Base-by-base conservation (phyloP, 441 rosid genomes). In the Isatis lusitanica region DNA sequence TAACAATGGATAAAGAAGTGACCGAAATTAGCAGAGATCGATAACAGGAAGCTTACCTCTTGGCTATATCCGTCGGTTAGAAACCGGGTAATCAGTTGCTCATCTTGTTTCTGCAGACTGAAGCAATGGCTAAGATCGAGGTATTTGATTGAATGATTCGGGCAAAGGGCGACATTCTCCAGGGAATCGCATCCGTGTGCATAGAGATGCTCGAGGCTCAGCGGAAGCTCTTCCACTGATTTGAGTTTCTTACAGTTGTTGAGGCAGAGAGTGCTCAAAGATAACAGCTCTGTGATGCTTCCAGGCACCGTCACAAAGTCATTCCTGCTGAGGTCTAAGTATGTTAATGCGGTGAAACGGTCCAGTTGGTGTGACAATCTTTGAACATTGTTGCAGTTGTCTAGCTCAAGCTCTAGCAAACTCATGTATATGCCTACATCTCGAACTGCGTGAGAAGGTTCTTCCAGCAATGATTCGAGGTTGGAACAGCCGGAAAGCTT, bases 201-300 rank as follows among this genome's bases (percentile, higher is more conserved):
- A n/a, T 38, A 69, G 26, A 83, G 52, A n/a, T 43, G 8, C 15
- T 42, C 0, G 38, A 75, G 62, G 26, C 51, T 33, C 26, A 30
- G 35, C 4, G 76, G 85, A 79, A 87, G 80, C 18, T 72, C 70
- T 6, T 82, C 79, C 62, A 86, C 50, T 35, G 81, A 73, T 69
- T 56, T 61, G 28, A 86, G 84, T 55, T 39, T 71, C 63, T 30
- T 73, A 71, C 86, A 83, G 60, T 66, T 24, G 0, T 57, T 61
- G 31, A 87, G 21, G 7, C 8, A 21, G 8, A 85, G 82, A 42
- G 13, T 10, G 24, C 1, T n/a, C 24, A 85, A 71, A 1, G 50
- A 73, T 0, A 44, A 16, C 17, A 87, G 83, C 5, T 36, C 35
- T 6, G 0, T 44, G 51, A 85, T 68, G 39, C 71, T 60, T 9